Evolutionary conservation across 805 yeast species (phyloP), one percentile per base, ranked within the genome.

Genomic region (Zygosaccharomyces lentus): DNA sequence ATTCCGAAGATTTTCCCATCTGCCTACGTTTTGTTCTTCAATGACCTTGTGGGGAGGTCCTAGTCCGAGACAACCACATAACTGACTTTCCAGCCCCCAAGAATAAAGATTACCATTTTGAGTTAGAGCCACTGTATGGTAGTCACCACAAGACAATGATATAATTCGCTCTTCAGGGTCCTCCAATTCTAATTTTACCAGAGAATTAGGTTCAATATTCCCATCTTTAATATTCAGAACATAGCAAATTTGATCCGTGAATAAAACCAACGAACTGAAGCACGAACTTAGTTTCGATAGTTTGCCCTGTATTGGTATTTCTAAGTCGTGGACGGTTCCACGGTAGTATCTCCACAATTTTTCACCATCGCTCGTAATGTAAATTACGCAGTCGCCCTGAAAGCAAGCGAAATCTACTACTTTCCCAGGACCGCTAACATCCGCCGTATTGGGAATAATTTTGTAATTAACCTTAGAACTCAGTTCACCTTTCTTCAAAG

Each of bases 61-160:
- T 3, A 84, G 54, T 0, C 93, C 93, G n/a, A 85, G 59, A 55
- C 87, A 81, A 6, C 93, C 93, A 59, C 87, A 81, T 3, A 57
- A 48, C 29, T 68, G 67, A 6, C 81, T 72, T 56, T 85, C 91
- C 10, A 71, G 43, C 0, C 93, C 93, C 91, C 90, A 84, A 4
- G 81, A 66, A 48, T 72, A 71, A 13, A 83, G 50, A 2, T 75
- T 70, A 0, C 93, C 93, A 13, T 69, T 66, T 37, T 69, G 68
- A 2, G 80, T 69, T n/a, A 85, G 65, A 0, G 87, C 91, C 37
- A 85, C 55, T 25, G 61, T 70, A 58, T 86, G 95, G 56, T 83
- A 80, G 59, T 86, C 93, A 1, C 91, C 95, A 43, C 81, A 75
- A 0, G 77, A 80, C 1, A 84, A 66, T 2, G 82, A 74, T 5